Evolutionary conservation across 2,329 filamentous ascomycete genomes (phyloP), one percentile per base, ranked within the genome.

Genomic region (Apiospora sp.): DNA sequence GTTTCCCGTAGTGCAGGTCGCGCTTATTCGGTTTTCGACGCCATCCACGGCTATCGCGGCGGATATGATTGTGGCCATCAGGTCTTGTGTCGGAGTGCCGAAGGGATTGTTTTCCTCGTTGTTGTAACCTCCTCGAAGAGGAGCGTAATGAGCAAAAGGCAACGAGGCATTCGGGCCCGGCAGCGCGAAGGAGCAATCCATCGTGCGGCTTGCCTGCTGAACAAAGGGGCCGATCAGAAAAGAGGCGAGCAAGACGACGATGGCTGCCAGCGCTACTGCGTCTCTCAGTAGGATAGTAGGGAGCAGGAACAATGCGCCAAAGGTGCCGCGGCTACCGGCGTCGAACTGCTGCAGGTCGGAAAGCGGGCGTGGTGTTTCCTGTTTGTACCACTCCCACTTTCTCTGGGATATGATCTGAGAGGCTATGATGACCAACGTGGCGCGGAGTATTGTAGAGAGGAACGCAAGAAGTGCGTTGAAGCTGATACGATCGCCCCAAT

Each of bases 291-390:
- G 8, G 3, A 67, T 27, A 19, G 64, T 67, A 44, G 64, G 37
- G 22, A 67, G 24, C 0, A 67, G 64, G 14, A 19, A 19, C 8
- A 67, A 14, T 37, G 64, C 64, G 22, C 64, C 64, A 14, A 67
- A 19, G 4, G 24, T 44, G 22, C 64, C 64, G 27, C 64, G 64
- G 14, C 64, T 67, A 19, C 64, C 64, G 13, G 64, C 37, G 6
- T 67, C 64, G n/a, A 67, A 67, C 43, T 67, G 61, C 22, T 67
- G 64, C 24, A 67, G 14, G 22, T 67, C 24, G 37, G 64, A 67
- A 4, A 44, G 34, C 14, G 64, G 64, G 10, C 24, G 64, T 2
- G 22, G 34, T 4, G 1, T 2, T 24, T 44, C 30, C 16, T 44
- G 22, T 10, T 8, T 43, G 22, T 67, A 44, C 64, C 64, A 67